Evolutionary conservation across 2,329 filamentous ascomycete species (phyloP).

Genomic region (Parascedosporium putredinis): DNA sequence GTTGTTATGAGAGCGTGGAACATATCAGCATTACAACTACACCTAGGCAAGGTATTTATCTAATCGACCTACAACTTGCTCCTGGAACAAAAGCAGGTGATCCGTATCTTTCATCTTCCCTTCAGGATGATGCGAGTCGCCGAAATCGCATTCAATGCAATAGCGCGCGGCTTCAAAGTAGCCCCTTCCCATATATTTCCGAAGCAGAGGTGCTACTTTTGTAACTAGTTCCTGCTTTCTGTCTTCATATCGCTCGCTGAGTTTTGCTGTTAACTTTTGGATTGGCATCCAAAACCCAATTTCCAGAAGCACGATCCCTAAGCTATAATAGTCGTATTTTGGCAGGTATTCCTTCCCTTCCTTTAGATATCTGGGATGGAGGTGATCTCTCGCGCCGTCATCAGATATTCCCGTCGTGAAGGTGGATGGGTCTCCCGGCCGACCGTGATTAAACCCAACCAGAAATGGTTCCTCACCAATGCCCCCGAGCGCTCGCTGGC

Average conservation of each 20-base stretch:
- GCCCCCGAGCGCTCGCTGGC: not conserved
- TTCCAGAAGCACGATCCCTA: not conserved
- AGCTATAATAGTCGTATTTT: not conserved
- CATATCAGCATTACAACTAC: not conserved
- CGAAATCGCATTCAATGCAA: not conserved
- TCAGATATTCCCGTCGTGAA: not conserved
- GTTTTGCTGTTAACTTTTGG: not conserved
- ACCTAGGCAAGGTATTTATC: not conserved
- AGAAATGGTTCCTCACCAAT: not conserved
- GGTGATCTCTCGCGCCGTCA: not conserved
- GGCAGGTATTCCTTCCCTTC: not conserved
- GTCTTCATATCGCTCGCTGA: not conserved
- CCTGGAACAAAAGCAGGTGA: not conserved
- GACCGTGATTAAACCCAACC: not conserved
- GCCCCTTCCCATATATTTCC: not conserved
- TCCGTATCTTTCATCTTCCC: too few species aligned
- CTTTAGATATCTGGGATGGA: not conserved
- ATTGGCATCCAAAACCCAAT: not conserved
- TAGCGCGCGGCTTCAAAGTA: not conserved
- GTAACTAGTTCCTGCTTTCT: not conserved
- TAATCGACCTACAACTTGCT: not conserved
- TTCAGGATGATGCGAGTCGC: not conserved
- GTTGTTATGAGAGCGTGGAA: too few species aligned
- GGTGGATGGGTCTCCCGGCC: not conserved
- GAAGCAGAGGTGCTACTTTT: not conserved